A percentile compares a stretch with the other conserved stretches of the same genome.
These are phyloP conservation scores for Calonectria fujianensis DNA, from an alignment of 2,329 filamentous ascomycete genomes.

Conservation along the genomic window DNA sequence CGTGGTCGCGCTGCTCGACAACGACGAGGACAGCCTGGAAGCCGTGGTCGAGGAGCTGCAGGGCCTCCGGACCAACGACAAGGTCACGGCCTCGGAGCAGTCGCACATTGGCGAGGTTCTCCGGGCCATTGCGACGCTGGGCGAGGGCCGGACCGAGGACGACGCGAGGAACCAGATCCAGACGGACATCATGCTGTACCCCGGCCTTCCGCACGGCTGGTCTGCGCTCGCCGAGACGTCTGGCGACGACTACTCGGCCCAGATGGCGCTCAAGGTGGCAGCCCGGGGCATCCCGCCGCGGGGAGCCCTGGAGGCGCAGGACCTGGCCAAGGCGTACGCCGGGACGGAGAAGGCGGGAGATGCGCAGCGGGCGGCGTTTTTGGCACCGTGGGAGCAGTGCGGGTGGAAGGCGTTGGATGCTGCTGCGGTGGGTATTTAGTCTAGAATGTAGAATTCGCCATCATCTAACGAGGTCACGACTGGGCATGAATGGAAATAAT, in stretches of 20 bases:
- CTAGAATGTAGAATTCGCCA: slow-evolving; percentile 33
- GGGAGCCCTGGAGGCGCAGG: slow-evolving; percentile 80
- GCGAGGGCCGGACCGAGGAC: slow-evolving; percentile 68
- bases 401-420: slow-evolving; percentile 78
- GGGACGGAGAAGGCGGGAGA: slow-evolving; percentile 83
- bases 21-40: slow-evolving; percentile 85
- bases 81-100: slow-evolving; percentile 78
- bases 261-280: slow-evolving; percentile 90
- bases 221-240: slow-evolving; percentile 79
- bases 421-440: slow-evolving; percentile 54
- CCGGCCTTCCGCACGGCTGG: slow-evolving; percentile 88
- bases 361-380: slow-evolving; percentile 84
- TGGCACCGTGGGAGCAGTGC: slow-evolving; percentile 85
- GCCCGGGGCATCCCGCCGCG: slow-evolving; percentile 82
- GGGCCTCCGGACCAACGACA: slow-evolving; percentile 80
- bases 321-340: slow-evolving; percentile 83
- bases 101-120: slow-evolving; percentile 84
- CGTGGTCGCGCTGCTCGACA: slow-evolving; percentile 87
- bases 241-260: slow-evolving; percentile 73
- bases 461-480: slow-evolving; percentile 30
- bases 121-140: slow-evolving; percentile 80
- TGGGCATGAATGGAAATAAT: slow-evolving; percentile 12
- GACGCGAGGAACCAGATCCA: slow-evolving; percentile 79
- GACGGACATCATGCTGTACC: slow-evolving; percentile 86
- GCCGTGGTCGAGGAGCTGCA: slow-evolving; percentile 88